Conservation (phyloP, 2,329 filamentous ascomycete genomes). For the Geoglossum cookeanum region DNA sequence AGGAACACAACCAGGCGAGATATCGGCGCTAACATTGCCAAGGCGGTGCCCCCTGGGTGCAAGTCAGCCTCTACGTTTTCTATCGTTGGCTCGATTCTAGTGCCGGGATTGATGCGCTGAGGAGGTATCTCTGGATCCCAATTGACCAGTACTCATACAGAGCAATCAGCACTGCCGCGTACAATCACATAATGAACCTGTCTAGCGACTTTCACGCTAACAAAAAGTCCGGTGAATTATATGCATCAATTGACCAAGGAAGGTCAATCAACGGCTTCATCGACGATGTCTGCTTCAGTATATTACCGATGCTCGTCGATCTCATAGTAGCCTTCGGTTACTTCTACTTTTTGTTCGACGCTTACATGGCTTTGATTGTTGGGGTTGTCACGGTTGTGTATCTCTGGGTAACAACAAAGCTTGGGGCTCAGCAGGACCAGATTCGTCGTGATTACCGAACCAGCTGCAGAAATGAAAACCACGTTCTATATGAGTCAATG, state of each 20-base stretch:
- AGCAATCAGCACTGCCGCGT: slow-evolving; percentile 39
- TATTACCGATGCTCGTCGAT: slow-evolving; percentile 43
- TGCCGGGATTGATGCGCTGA: slow-evolving; percentile 31
- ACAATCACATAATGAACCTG: slow-evolving; percentile 47
- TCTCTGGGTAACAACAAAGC: slow-evolving; percentile 29
- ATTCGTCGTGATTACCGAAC: slow-evolving; percentile 22
- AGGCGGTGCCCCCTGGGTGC: slow-evolving; percentile 30
- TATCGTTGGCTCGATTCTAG: slow-evolving; percentile 30
- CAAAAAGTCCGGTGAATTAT: slow-evolving; percentile 44
- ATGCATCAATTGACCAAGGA: slow-evolving; percentile 45
- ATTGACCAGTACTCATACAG: slow-evolving; percentile 38
- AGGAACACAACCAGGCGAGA: background rate
- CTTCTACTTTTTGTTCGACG: slow-evolving; percentile 42
- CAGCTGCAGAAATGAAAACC: slow-evolving; percentile 29
- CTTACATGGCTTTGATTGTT: slow-evolving; percentile 35
- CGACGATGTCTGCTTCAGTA: slow-evolving; percentile 37
- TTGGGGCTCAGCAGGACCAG: slow-evolving; percentile 19
- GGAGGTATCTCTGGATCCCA: slow-evolving; percentile 32
- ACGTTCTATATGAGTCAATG: slow-evolving; percentile 37
- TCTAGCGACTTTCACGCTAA: slow-evolving; percentile 52
- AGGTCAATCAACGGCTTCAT: slow-evolving; percentile 38
- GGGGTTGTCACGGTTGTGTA: slow-evolving; percentile 29
- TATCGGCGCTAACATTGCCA: slow-evolving; percentile 4
- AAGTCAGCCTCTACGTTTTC: slow-evolving; percentile 32
- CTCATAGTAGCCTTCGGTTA: slow-evolving; percentile 40